These are phyloP conservation scores for Xylariaceae sp. DNA, from an alignment of 2,329 filamentous ascomycete genomes.

Conservation along the genomic window DNA sequence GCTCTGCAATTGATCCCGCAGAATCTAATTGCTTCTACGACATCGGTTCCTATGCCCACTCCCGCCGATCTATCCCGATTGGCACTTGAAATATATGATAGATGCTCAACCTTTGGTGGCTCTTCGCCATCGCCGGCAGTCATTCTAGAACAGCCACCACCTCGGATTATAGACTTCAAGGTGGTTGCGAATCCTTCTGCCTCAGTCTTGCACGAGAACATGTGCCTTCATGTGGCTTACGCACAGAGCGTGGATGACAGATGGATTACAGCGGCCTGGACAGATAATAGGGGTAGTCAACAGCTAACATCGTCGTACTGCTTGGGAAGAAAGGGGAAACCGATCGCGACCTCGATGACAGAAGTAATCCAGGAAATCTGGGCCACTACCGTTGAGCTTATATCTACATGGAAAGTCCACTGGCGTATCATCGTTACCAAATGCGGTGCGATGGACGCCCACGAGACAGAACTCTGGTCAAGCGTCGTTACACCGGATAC, in stretches of 20 bases:
- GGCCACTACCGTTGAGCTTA: conserved; percentile 71
- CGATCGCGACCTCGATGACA: conserved; percentile 49
- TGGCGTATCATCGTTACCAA: conserved; percentile 77
- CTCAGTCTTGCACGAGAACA: conserved; percentile 73
- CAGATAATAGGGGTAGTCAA: conserved; percentile 69
- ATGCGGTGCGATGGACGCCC: conserved; percentile 62
- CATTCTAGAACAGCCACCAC: conserved; percentile 65
- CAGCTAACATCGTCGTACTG: conserved; percentile 73
- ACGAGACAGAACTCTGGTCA: conserved; percentile 60
- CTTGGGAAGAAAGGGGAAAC: conserved; percentile 55
- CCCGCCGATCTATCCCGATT: conserved; percentile 57
- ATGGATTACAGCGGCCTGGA: conserved; percentile 80
- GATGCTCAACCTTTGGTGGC: conserved; percentile 58
- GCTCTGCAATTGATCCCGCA: conserved; percentile 73
- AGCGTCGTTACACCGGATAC: conserved; percentile 49
- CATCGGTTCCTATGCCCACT: conserved; percentile 58
- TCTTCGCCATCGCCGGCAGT: conserved; percentile 65
- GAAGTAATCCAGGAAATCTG: conserved; percentile 74
- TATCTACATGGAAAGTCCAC: conserved; percentile 64
- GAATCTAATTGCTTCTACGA: conserved; percentile 61
- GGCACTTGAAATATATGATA: conserved; percentile 73
- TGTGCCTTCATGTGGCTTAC: conserved; percentile 77
- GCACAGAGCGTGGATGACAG: conserved; percentile 68
- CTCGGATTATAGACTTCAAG: conserved; percentile 73
- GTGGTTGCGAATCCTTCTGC: conserved; percentile 63